A percentile compares a stretch with the other conserved stretches of the same genome.
These are phyloP conservation scores for Cyberlindnera sargentensis DNA, from an alignment of 805 yeast genomes.

Conservation along the genomic window DNA sequence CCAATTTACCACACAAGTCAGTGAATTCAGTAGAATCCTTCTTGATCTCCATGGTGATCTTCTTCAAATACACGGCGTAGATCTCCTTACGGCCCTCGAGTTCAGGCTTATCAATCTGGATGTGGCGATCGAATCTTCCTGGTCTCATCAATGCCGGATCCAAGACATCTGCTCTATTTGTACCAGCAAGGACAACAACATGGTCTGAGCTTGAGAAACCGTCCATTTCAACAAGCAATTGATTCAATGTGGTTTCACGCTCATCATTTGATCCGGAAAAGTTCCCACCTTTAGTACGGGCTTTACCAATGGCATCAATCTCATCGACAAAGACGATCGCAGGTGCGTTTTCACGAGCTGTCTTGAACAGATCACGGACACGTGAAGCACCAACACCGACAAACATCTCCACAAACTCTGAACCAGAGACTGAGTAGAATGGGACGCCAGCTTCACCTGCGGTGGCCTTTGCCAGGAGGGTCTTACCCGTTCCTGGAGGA, in stretches of 20 bases:
- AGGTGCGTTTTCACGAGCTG: constrained; percentile 93
- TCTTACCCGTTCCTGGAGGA: constrained; percentile 99
- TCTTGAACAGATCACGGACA: constrained; percentile 89
- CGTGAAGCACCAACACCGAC: constrained; percentile 99
- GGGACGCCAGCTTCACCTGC: constrained; percentile 99
- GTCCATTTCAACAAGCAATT: constrained; percentile 96
- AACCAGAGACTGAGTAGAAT: constrained; percentile 90
- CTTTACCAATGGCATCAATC: constrained; percentile 98
- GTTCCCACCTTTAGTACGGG: constrained; percentile 63
- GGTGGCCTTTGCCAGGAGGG: constrained; percentile 93
- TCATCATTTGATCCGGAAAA: constrained; percentile 85
- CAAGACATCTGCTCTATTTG: constrained; percentile 89
- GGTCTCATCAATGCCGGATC: constrained; percentile 94
- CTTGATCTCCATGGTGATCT: constrained; percentile 52
- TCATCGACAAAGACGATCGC: constrained; percentile 96
- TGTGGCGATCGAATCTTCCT: constrained; percentile 95
- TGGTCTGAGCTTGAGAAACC: constrained; percentile 90
- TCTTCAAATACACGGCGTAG: constrained; percentile 76
- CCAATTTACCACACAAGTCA: constrained; percentile 73
- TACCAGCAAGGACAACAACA: constrained; percentile 95
- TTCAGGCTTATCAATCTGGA: constrained; percentile 87
- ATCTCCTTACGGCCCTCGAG: constrained; percentile 92
- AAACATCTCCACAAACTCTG: constrained; percentile 97
- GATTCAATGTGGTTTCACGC: constrained; percentile 93
- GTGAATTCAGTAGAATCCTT: constrained; percentile 37